phyloP scores from a whole-genome alignment of 1,284 basidiomycete genomes.

The Cutaneotrichosporon dermatis region DNA sequence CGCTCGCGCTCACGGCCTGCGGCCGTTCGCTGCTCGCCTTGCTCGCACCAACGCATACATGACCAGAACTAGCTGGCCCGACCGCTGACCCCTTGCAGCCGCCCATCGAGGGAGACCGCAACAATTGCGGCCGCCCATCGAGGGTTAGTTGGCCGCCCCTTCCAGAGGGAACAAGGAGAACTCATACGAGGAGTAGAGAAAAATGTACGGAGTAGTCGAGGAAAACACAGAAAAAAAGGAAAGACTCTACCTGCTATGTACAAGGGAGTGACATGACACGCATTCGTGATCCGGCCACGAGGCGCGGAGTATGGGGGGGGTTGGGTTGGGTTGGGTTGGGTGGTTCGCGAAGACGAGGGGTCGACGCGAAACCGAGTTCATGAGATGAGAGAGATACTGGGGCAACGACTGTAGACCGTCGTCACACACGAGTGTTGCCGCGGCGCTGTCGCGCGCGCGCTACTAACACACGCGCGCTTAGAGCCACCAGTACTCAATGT shows the following conservation, averaged over 20 bases:
- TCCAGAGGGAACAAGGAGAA: conserved; percentile 1
- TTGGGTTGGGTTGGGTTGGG: not conserved
- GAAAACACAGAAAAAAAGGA: not conserved
- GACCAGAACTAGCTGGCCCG: conserved; percentile 1
- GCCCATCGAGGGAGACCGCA: not conserved
- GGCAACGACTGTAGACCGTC: too few species aligned
- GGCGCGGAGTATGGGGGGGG: not conserved
- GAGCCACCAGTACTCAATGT: not conserved
- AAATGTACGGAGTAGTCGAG: not conserved
- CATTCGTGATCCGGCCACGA: not conserved
- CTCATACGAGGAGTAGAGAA: not conserved
- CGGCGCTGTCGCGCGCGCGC: not conserved
- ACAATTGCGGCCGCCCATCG: conserved; percentile 1
- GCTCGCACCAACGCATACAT: not conserved
- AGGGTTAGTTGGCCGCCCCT: conserved; percentile 1
- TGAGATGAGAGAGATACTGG: too few species aligned
- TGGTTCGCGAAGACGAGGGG: not conserved
- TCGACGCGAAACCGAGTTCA: not conserved
- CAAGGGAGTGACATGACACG: not conserved
- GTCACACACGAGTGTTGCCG: not conserved
- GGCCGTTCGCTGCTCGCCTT: too few species aligned
- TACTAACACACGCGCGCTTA: not conserved
- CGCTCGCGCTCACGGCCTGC: too few species aligned
- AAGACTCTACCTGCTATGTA: not conserved
- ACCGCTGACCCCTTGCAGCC: not conserved